phyloP scores from a whole-genome alignment of 148 eudicot species.

The Limonium bicolor region DNA sequence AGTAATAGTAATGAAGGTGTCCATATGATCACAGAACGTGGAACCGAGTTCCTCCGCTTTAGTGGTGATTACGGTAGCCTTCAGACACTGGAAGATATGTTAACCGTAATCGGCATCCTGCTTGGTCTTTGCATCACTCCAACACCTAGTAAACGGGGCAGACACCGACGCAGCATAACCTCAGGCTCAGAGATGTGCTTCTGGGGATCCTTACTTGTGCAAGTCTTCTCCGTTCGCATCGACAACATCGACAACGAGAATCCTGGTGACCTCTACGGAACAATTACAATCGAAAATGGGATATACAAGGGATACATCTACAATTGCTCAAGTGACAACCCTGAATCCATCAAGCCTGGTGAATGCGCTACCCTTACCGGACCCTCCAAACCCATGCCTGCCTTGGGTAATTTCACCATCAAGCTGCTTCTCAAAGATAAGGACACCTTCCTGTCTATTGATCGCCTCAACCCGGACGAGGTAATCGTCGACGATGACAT shows the following conservation, averaged over 20 bases:
- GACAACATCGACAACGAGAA: not conserved
- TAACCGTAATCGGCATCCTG: slow-evolving; percentile 2
- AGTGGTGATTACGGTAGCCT: no score
- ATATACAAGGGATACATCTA: not conserved
- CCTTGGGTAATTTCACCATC: not conserved
- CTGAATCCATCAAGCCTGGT: slow-evolving; percentile 3
- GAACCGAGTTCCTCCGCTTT: no score
- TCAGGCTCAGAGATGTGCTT: no score
- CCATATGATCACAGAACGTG: no score
- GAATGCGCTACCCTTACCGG: not conserved
- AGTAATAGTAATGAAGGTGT: no score
- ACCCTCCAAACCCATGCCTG: not conserved
- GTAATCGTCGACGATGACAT: not conserved
- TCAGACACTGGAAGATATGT: no score
- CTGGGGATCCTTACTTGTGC: not conserved
- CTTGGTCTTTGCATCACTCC: not conserved
- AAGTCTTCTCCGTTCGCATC: not conserved
- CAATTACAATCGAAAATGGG: not conserved
- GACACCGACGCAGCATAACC: not conserved
- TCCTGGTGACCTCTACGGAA: slow-evolving; percentile 1
- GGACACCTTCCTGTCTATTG: no score
- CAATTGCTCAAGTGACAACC: slow-evolving; percentile 1
- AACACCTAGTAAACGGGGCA: not conserved
- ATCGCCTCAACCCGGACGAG: not conserved
- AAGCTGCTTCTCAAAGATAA: not conserved